Base-by-base conservation (phyloP, 2,329 filamentous ascomycete genomes). In the Penicillium aurantiogriseum region DNA sequence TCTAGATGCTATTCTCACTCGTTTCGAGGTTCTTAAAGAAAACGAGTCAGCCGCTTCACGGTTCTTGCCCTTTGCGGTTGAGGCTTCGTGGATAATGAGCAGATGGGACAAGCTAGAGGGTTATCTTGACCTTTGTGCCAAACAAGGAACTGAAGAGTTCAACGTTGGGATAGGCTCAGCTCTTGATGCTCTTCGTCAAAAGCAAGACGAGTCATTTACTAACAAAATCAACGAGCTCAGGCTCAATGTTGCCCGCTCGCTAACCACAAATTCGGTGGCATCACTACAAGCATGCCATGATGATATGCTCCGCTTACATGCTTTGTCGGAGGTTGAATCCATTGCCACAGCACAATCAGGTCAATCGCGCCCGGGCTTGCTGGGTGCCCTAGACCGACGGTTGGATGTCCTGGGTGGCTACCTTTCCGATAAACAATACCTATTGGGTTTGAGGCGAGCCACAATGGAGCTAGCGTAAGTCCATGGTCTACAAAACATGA, bases 321-420 rank as follows among this genome's bases (percentile, higher is more conserved):
- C 92, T 23, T 80, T 99, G 23, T 88, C 90, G 19, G 94, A 99
- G 69, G 77, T 99, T 35, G 91, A 97, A 71, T 83, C 89, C 44
- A 88, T 97, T 63, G 83, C 85, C 54, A 77, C 80, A 45, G 75
- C 77, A 9, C 75, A 71, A 21, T 66, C 71, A 42, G 72, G 75
- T 11, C 54, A 49, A 29, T 59, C 62, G 21, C 66, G 59, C 43
- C 56, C 67, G 36, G 62, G 65, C 50, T 58, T 79, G 25, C 71
- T 88, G 7, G 79, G 81, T 50, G 81, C 81, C 23, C 73, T 97
- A 5, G 83, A 89, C 59, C 85, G 88, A 45, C 87, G 94, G n/a
- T 78, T 99, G n/a, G 90, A 92, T 64, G 83, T 95, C 1, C 80
- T 99, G 2, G 94, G 95, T 0, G 90, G 92, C 1, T 96, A 94